A percentile compares a stretch with the other conserved stretches of the same genome.
Conservation (phyloP, 495 filamentous ascomycete genomes). For the Penicillium daleae region DNA sequence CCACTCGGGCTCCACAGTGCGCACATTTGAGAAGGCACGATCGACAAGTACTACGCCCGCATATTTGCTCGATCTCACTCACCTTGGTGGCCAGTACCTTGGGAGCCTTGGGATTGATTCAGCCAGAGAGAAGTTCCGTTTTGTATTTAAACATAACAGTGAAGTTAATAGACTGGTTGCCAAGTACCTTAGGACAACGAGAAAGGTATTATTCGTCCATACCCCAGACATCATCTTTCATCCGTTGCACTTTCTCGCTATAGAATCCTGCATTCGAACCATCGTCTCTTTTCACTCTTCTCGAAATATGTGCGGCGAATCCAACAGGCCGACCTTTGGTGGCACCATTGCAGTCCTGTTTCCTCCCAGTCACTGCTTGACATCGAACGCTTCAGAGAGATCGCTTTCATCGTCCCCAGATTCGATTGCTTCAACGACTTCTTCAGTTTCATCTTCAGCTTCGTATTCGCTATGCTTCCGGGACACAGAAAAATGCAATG, state of each 20-base stretch:
- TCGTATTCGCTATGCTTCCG: conserved; percentile 44
- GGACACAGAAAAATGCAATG: conserved; percentile 19
- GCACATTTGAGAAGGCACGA: conserved; percentile 24
- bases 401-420: conserved; percentile 38
- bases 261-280: not conserved
- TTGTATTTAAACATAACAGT: not conserved
- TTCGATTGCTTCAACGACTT: conserved; percentile 26
- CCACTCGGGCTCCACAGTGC: conserved; percentile 13
- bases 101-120: conserved; percentile 9
- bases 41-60: conserved; percentile 1
- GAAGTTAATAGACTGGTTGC: not conserved
- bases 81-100: conserved; percentile 22
- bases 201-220: not conserved
- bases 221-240: not conserved
- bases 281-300: not conserved
- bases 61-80: conserved; percentile 34
- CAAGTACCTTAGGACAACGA: not conserved
- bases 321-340: conserved; percentile 25
- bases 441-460: conserved; percentile 22
- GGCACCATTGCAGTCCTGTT: conserved; percentile 37
- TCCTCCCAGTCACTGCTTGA: conserved; percentile 22
- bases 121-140: not conserved
- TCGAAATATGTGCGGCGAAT: conserved; percentile 31
- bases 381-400: conserved; percentile 20
- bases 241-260: not conserved